Evolutionary conservation across 352 stramenopile genomes (phyloP).

Genomic region (Pythium aquatile): DNA sequence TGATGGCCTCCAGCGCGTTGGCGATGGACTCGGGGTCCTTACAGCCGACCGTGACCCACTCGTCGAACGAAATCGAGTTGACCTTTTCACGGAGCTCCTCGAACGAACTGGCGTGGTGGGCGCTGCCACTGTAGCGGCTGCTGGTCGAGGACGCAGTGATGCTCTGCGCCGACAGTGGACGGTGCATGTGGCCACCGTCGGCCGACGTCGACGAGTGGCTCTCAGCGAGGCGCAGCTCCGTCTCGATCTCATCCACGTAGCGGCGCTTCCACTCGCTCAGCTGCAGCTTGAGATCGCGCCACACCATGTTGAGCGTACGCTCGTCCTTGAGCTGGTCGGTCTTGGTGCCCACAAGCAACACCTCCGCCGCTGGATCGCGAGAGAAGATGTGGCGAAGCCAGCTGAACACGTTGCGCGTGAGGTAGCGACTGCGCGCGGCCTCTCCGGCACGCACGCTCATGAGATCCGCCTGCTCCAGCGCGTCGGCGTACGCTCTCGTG

Average conservation of each 20-base stretch:
- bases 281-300: slow-evolving; percentile 14
- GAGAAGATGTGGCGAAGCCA: slow-evolving; percentile 25
- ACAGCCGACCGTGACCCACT: slow-evolving; percentile 18
- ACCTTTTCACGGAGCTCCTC: slow-evolving; percentile 17
- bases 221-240: slow-evolving; percentile 15
- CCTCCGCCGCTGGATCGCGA: slow-evolving; percentile 14
- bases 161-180: background rate
- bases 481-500: slow-evolving; percentile 10
- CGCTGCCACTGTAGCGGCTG: slow-evolving; percentile 20
- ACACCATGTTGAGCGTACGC: slow-evolving; percentile 1
- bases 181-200: background rate
- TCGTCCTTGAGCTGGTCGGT: slow-evolving; percentile 16
- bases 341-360: slow-evolving; percentile 25
- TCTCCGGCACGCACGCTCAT: slow-evolving; percentile 10
- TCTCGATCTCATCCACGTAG: slow-evolving; percentile 19
- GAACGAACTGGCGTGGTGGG: slow-evolving; percentile 19
- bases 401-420: slow-evolving; percentile 17
- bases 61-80: slow-evolving; percentile 21
- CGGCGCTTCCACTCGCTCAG: slow-evolving; percentile 23
- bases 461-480: slow-evolving; percentile 5
- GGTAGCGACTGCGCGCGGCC: slow-evolving; percentile 10
- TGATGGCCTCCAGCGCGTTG: background rate
- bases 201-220: background rate
- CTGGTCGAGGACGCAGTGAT: background rate
- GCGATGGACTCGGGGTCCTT: slow-evolving; percentile 13